Evolutionary conservation across 208 protist species (phyloP), one percentile per base, ranked within the genome.

Genomic region (Blechomonas ayalai): DNA sequence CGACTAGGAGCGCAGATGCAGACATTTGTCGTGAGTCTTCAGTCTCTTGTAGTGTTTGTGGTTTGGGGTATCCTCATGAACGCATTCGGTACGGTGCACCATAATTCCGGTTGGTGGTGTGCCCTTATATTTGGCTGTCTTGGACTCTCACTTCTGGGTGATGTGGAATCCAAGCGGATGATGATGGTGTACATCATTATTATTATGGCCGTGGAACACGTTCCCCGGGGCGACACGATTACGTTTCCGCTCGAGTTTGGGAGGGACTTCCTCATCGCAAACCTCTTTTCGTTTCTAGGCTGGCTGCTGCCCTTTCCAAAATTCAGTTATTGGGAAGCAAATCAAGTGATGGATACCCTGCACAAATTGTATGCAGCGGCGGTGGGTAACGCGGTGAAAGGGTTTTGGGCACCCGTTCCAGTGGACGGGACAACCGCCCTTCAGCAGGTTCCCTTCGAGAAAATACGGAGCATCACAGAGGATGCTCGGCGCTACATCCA

Each of bases 181-280:
- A 48, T 78, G 15, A 76, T 90, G 51, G 46, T 84, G 43, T 70
- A 63, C 22, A 43, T 55, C 7, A 44, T 80, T 4, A 64, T 90
- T 33, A 59, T 82, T 27, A 75, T 84, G 69, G 65, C 73, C 20
- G 66, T 76, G 50, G 59, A 85, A 53, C 72, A 73, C 33, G 46
- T 50, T 8, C 55, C 58, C 0, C 58, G 54, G 2, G 59, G 53
- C 0, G 58, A 64, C 0, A 56, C 43, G 4, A 16, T 71, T 8
- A 3, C 50, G n/a, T 73, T 75, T 13, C 38, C 70, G 10, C 6
- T 61, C 2, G 26, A 50, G 18, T 70, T 81, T 19, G 50, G 26
- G 0, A 45, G 62, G 8, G 65, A 88, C 44, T 66, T 88, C 19
- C 26, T 64, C 23, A 45, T 88, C n/a, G 61, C 73, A 28, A 27